Evolutionary conservation across 192 early-diverging fungal species (phyloP).

Genomic region (Spizellomyces sp.): DNA sequence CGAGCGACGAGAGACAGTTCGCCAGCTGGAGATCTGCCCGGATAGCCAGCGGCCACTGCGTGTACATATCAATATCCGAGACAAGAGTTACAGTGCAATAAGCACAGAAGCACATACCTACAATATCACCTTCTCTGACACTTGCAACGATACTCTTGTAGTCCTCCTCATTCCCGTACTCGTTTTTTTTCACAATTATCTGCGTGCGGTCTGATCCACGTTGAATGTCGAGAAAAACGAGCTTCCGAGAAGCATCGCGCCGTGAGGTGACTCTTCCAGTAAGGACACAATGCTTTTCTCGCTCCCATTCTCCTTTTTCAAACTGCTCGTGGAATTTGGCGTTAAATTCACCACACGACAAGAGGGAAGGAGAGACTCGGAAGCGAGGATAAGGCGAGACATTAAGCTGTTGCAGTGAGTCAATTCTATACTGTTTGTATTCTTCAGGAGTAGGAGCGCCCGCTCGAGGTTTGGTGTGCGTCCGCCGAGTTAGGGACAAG

Average conservation of each 20-base stretch:
- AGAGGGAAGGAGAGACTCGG: not conserved
- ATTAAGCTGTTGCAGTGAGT: not conserved
- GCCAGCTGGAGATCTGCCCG: slow-evolving; percentile 71
- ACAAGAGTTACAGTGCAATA: not conserved
- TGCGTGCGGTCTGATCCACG: slow-evolving; percentile 65
- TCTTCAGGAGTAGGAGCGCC: slow-evolving; percentile 9
- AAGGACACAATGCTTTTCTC: not conserved
- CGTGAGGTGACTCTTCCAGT: slow-evolving; percentile 50
- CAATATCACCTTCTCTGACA: slow-evolving; percentile 66
- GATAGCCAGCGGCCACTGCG: slow-evolving; percentile 53
- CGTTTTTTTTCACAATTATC: slow-evolving; percentile 61
- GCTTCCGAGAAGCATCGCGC: slow-evolving; percentile 71
- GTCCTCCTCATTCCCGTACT: slow-evolving; percentile 34
- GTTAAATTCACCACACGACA: not conserved
- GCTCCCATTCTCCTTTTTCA: slow-evolving; percentile 14
- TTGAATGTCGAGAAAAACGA: slow-evolving; percentile 73
- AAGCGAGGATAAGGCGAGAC: slow-evolving; percentile 16
- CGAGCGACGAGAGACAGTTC: slow-evolving; percentile 70
- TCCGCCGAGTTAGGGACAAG: too few species aligned
- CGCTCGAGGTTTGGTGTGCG: not conserved
- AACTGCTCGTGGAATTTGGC: not conserved
- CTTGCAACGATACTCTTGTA: slow-evolving; percentile 51
- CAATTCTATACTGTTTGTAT: slow-evolving; percentile 4
- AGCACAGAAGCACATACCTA: slow-evolving; percentile 39
- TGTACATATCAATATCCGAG: slow-evolving; percentile 1